phyloP scores from a whole-genome alignment of 176 grass and related monocot species.

The barley (Hordeum vulgare) region DNA sequence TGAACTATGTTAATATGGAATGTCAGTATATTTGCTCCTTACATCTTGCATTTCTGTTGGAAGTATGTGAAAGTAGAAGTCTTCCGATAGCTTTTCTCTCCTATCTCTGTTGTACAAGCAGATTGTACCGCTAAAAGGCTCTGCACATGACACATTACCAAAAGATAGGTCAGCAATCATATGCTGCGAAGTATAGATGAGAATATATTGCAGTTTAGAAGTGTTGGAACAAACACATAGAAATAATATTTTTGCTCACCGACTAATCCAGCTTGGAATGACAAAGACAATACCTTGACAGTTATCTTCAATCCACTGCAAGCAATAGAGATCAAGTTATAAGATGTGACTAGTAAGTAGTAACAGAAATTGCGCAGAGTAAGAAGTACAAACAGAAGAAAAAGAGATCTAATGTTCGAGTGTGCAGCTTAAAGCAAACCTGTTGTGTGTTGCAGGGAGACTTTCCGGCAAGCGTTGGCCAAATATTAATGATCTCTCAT shows the following conservation, averaged over 20 bases:
- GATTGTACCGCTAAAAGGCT: slow-evolving; percentile 93
- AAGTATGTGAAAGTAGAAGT: slow-evolving; percentile 82
- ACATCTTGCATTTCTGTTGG: slow-evolving; percentile 84
- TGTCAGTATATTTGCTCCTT: slow-evolving; percentile 34
- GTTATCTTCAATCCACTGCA: slow-evolving; percentile 95
- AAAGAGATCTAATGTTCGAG: not conserved
- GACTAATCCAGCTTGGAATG: slow-evolving; percentile 91
- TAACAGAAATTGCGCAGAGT: not conserved
- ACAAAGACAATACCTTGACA: slow-evolving; percentile 91
- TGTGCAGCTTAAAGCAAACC: slow-evolving; percentile 49
- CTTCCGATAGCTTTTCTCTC: slow-evolving; percentile 94
- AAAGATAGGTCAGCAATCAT: slow-evolving; percentile 12
- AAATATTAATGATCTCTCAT: slow-evolving; percentile 94
- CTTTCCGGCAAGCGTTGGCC: slow-evolving; percentile 83
- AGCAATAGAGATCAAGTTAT: slow-evolving; percentile 25
- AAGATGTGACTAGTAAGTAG: slow-evolving; percentile 21
- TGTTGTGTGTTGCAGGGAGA: slow-evolving; percentile 64
- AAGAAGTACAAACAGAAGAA: not conserved
- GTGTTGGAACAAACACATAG: slow-evolving; percentile 12
- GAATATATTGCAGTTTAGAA: slow-evolving; percentile 2
- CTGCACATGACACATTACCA: slow-evolving; percentile 37
- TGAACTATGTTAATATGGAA: slow-evolving; percentile 14
- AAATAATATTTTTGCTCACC: slow-evolving; percentile 57
- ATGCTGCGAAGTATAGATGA: not conserved
- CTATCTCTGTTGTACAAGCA: slow-evolving; percentile 98